phyloP scores from a whole-genome alignment of 345 rosid genomes.

The rapeseed (Brassica napus) region Da-Ae NC_063439.1:2728501-2729000 shows the following conservation, averaged over 20 bases:
- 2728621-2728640: conserved; percentile 92
- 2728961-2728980: conserved; percentile 85
- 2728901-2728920: conserved; percentile 85
- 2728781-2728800: no score
- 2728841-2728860: no score
- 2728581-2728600: no score
- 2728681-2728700: conserved; percentile 68
- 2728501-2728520: no score
- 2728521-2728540: no score
- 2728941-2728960: conserved; percentile 93
- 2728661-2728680: conserved; percentile 84
- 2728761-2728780: no score
- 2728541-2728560: no score
- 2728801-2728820: no score
- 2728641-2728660: conserved; percentile 86
- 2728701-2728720: conserved; percentile 71
- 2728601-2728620: conserved; percentile 63
- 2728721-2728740: conserved; percentile 14
- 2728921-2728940: conserved; percentile 85
- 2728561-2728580: no score
- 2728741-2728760: no score
- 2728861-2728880: conserved; percentile 67
- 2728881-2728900: conserved; percentile 57
- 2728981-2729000: conserved; percentile 78
- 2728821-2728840: no score